phyloP scores from a whole-genome alignment of 768 basidiomycete species.

The Panaeolus papilionaceus region DNA sequence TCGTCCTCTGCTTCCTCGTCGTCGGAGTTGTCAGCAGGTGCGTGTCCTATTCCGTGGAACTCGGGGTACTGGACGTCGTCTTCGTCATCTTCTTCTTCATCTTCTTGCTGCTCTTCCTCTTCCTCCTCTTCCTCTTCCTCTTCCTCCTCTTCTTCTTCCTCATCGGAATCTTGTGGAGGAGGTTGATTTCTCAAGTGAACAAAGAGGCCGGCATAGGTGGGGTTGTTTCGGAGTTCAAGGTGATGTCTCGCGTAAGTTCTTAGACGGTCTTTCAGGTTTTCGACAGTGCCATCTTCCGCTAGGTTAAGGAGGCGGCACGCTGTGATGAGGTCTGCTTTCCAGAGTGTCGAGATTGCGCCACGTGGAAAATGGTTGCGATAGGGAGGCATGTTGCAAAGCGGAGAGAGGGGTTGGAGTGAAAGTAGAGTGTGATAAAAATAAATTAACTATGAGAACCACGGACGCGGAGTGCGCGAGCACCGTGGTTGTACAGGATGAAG shows the following conservation, averaged over 20 bases:
- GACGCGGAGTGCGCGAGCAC: no score
- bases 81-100: no score
- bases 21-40: background rate
- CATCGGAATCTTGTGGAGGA: background rate
- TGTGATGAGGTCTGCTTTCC: background rate
- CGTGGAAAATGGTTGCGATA: background rate
- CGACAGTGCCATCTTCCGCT: background rate
- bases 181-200: background rate
- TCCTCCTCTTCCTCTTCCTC: background rate
- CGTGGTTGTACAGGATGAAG: no score
- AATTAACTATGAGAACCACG: no score
- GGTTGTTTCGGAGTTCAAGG: background rate
- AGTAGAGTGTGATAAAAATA: no score
- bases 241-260: background rate
- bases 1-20: background rate
- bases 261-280: background rate
- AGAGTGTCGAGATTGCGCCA: background rate
- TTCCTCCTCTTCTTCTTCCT: background rate
- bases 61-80: background rate
- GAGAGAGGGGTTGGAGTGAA: no score
- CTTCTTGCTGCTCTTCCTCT: background rate
- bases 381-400: no score
- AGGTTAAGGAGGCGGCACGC: constrained; percentile 3
- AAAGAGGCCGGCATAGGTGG: background rate
- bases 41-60: background rate